These are phyloP conservation scores for Ascochyta koolunga DNA, from an alignment of 2,329 filamentous ascomycete species.

Conservation along the genomic window DNA sequence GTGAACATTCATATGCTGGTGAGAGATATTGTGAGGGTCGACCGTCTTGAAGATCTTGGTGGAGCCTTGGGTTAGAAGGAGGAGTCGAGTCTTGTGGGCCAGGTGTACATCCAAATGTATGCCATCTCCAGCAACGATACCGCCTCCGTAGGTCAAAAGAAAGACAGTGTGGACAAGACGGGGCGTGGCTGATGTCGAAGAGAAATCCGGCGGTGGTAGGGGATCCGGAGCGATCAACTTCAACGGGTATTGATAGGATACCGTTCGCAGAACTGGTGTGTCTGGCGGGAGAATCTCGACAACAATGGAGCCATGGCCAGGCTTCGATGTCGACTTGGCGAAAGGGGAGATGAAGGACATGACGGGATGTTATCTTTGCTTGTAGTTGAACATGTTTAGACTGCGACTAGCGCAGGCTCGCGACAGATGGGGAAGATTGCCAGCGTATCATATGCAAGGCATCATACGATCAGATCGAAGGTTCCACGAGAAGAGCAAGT, in stretches of 20 bases:
- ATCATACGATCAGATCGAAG: background rate
- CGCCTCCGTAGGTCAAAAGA: slow-evolving; percentile 91
- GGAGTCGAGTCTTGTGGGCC: slow-evolving; percentile 67
- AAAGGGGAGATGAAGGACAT: slow-evolving; percentile 69
- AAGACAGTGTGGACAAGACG: slow-evolving; percentile 77
- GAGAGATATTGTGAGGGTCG: slow-evolving; percentile 52
- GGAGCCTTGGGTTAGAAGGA: slow-evolving; percentile 71
- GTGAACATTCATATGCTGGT: slow-evolving; percentile 57
- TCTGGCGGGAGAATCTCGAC: slow-evolving; percentile 74
- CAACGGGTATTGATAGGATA: slow-evolving; percentile 91
- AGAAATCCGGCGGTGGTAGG: slow-evolving; percentile 59
- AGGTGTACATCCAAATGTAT: slow-evolving; percentile 76
- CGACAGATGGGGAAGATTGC: too few species aligned
- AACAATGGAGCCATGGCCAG: slow-evolving; percentile 80
- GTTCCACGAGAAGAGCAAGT: background rate
- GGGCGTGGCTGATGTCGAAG: slow-evolving; percentile 29
- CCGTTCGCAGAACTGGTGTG: slow-evolving; percentile 71
- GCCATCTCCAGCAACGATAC: slow-evolving; percentile 84
- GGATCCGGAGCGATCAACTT: slow-evolving; percentile 87
- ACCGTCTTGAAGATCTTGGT: slow-evolving; percentile 94
- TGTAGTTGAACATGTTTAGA: slow-evolving; percentile 18
- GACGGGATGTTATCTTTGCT: slow-evolving; percentile 18
- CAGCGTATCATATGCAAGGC: too few species aligned
- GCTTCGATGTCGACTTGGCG: slow-evolving; percentile 71
- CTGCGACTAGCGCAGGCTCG: background rate